Evolutionary conservation across 352 stramenopile species (phyloP), one percentile per base, ranked within the genome.

Genomic region (Pilasporangium apinafurcum): DNA sequence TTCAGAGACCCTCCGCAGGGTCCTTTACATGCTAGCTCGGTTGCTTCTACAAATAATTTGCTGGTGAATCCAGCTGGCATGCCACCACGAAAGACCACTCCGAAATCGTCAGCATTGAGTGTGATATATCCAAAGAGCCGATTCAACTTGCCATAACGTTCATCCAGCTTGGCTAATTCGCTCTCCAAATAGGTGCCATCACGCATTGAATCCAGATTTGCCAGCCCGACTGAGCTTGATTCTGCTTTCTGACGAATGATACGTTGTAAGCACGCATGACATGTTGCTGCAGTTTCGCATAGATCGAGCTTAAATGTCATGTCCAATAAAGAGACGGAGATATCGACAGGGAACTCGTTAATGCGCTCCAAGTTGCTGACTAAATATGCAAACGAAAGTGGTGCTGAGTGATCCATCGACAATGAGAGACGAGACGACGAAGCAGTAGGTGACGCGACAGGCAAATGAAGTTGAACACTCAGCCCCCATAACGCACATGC

Each of bases 221-320:
- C 41, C 6, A 83, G 30, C 0, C 70, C 70, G 8, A 86, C 66
- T 0, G 71, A 68, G 5, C 68, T 69, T 20, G 73, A 83, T 31
- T 84, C 71, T 56, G 86, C 83, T 33, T 68, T 69, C 45, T 81
- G 75, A 1, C 77, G 77, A 27, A 86, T 60, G 9, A 84, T 76
- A 12, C 77, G 68, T 35, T 89, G 73, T 39, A 85, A 35, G 8
- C 58, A 54, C 37, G 61, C 68, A 51, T 86, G 79, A 26, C 78
- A 82, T 27, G 67, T 81, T 4, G 62, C 56, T 1, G 62, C 62
- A 32, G 48, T 68, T 48, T 83, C 72, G 29, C 68, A 77, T 27
- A 90, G 31, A 39, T 90, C 72, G 5, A 90, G 51, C 1, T 72
- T 71, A 32, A 81, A 74, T 3, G 69, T 87, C 24, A 83, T 48